A percentile compares a stretch with the other conserved stretches of the same genome.
phyloP scores from a whole-genome alignment of 1,284 basidiomycete species.

The Naganishia sp. region DNA sequence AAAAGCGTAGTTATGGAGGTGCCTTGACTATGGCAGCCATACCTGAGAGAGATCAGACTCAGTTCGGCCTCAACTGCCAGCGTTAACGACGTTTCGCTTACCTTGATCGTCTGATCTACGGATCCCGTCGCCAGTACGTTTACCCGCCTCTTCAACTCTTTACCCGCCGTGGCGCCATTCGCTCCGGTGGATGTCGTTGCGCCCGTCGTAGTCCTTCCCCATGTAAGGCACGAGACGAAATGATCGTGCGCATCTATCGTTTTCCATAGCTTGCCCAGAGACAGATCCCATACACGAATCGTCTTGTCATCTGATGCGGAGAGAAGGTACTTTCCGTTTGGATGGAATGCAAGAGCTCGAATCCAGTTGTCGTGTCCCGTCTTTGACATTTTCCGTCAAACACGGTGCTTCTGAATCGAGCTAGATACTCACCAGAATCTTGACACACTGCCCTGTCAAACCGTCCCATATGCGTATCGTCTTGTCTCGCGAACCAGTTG shows the following conservation, averaged over 20 bases:
- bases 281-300: slow-evolving; percentile 82
- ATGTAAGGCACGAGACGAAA: slow-evolving; percentile 78
- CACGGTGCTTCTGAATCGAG: neutral
- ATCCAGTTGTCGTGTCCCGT: slow-evolving; percentile 83
- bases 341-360: slow-evolving; percentile 78
- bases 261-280: slow-evolving; percentile 71
- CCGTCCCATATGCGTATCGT: slow-evolving; percentile 80
- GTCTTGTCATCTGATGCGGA: slow-evolving; percentile 90
- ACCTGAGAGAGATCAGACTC: neutral
- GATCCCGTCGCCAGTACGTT: slow-evolving; percentile 80
- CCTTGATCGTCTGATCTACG: slow-evolving; percentile 66
- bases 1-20: neutral
- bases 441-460: slow-evolving; percentile 71
- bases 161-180: slow-evolving; percentile 49
- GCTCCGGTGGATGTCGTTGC: slow-evolving; percentile 34
- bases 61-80: neutral
- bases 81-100: slow-evolving; percentile 29
- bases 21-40: slow-evolving; percentile 7
- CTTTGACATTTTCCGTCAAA: slow-evolving; percentile 47
- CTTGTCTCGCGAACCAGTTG: slow-evolving; percentile 83
- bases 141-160: slow-evolving; percentile 62
- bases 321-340: slow-evolving; percentile 78
- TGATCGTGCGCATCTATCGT: slow-evolving; percentile 82
- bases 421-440: slow-evolving; percentile 58
- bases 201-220: slow-evolving; percentile 65